These are phyloP conservation scores for Huiozyma naganishii DNA, from an alignment of 805 yeast genomes.

Conservation along the genomic window DNA sequence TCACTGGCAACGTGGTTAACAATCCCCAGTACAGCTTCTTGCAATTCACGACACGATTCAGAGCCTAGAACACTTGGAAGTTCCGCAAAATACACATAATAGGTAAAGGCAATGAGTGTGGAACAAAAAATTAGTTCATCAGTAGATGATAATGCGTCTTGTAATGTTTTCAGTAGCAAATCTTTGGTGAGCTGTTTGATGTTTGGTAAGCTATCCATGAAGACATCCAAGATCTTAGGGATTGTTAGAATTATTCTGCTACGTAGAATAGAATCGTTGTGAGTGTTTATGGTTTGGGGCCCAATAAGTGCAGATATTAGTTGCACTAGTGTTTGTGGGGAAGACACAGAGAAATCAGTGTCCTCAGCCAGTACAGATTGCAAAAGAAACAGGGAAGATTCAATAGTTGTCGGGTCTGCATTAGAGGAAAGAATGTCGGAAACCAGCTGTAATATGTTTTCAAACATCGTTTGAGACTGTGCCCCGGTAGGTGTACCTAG, in stretches of 20 bases:
- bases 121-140: conserved; percentile 24
- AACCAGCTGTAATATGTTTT: conserved; percentile 3
- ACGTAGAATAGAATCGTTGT: conserved; percentile 31
- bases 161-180: conserved; percentile 15
- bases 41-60: conserved; percentile 11
- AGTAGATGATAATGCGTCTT: conserved; percentile 18
- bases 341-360: background rate
- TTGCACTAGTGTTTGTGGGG: background rate
- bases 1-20: conserved; percentile 41
- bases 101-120: conserved; percentile 41
- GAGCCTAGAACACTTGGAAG: conserved; percentile 20
- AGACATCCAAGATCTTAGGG: conserved; percentile 50
- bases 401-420: conserved; percentile 5
- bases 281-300: conserved; percentile 1
- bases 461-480: background rate
- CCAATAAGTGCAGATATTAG: conserved; percentile 8
- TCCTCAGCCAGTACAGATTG: conserved; percentile 16
- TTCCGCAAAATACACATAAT: conserved; percentile 34
- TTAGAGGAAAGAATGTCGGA: background rate
- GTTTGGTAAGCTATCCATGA: conserved; percentile 28
- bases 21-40: conserved; percentile 24
- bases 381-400: conserved; percentile 17
- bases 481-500: conserved; percentile 37
- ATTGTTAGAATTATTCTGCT: conserved; percentile 40
- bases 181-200: conserved; percentile 25